A percentile compares a stretch with the other conserved stretches of the same genome.
Conservation (phyloP, 192 early-diverging fungal genomes). For the Podila verticillata region DNA sequence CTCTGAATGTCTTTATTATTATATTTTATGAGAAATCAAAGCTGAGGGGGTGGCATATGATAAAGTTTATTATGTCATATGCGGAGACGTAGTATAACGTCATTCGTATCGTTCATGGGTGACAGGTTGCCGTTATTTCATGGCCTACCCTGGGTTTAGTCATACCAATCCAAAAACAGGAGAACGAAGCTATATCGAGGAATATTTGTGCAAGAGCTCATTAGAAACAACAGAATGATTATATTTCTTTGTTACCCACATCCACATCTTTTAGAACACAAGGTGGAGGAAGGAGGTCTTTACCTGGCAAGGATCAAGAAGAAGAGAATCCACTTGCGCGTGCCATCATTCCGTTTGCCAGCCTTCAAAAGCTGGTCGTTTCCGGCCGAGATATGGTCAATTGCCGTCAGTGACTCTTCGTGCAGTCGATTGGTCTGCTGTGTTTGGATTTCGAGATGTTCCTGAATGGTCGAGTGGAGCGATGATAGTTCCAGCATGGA, state of each 20-base stretch:
- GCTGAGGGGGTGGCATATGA: too few species aligned
- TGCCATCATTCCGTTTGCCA: slow-evolving; percentile 67
- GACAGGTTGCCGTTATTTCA: not conserved
- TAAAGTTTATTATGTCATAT: too few species aligned
- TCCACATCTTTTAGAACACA: not conserved
- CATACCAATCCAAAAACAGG: slow-evolving; percentile 84
- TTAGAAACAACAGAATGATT: not conserved
- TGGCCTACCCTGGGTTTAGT: slow-evolving; percentile 43
- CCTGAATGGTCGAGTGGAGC: slow-evolving; percentile 75
- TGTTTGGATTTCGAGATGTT: slow-evolving; percentile 76
- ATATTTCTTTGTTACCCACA: not conserved
- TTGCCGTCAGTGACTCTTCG: slow-evolving; percentile 74
- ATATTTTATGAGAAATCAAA: too few species aligned
- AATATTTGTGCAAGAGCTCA: not conserved
- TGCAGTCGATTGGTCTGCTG: slow-evolving; percentile 77
- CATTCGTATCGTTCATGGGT: not conserved
- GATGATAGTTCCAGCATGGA: slow-evolving; percentile 78
- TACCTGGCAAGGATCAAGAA: slow-evolving; percentile 71
- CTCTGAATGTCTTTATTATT: too few species aligned
- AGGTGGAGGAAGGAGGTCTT: not conserved
- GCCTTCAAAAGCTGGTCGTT: slow-evolving; percentile 74
- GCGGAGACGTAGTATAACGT: too few species aligned
- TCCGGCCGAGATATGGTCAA: slow-evolving; percentile 69
- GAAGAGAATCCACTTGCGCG: slow-evolving; percentile 79
- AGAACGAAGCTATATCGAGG: slow-evolving; percentile 66